phyloP scores from a whole-genome alignment of 2,329 filamentous ascomycete species.

The Akanthomyces dipterigenus region DNA sequence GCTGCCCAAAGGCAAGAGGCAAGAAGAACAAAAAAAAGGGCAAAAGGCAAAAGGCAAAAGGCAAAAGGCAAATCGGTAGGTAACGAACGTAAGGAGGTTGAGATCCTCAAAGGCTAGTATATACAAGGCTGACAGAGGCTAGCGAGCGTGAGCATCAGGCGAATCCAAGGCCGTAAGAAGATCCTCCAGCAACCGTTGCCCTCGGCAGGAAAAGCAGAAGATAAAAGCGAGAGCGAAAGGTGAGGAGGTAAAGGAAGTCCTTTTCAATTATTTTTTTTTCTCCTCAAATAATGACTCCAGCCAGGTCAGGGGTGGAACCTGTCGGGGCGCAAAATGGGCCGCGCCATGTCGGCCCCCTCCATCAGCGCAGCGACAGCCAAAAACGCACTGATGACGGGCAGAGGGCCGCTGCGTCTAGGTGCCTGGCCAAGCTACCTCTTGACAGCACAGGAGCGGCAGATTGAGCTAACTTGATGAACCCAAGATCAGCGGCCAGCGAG shows the following conservation, averaged over 20 bases:
- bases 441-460: neutral
- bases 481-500: neutral
- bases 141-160: constrained; percentile 32
- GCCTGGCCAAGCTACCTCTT: too few relatives aligned
- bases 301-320: constrained; percentile 21
- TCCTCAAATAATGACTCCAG: constrained; percentile 14
- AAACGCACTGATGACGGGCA: neutral
- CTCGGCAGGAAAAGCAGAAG: constrained; percentile 4
- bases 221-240: constrained; percentile 2
- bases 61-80: constrained; percentile 6
- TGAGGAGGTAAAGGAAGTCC: constrained; percentile 12
- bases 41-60: constrained; percentile 4
- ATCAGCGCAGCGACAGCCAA: neutral
- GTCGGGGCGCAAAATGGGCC: constrained; percentile 14
- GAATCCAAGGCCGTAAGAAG: constrained; percentile 19
- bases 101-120: constrained; percentile 16
- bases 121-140: constrained; percentile 31
- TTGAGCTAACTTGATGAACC: neutral
- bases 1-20: constrained; percentile 16
- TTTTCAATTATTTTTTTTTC: constrained; percentile 18
- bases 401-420: neutral
- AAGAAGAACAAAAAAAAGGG: too few relatives aligned
- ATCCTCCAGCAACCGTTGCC: constrained; percentile 13
- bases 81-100: constrained; percentile 15
- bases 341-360: constrained; percentile 9